phyloP scores from a whole-genome alignment of 805 yeast genomes.

The Metschnikowia orientalis region DNA sequence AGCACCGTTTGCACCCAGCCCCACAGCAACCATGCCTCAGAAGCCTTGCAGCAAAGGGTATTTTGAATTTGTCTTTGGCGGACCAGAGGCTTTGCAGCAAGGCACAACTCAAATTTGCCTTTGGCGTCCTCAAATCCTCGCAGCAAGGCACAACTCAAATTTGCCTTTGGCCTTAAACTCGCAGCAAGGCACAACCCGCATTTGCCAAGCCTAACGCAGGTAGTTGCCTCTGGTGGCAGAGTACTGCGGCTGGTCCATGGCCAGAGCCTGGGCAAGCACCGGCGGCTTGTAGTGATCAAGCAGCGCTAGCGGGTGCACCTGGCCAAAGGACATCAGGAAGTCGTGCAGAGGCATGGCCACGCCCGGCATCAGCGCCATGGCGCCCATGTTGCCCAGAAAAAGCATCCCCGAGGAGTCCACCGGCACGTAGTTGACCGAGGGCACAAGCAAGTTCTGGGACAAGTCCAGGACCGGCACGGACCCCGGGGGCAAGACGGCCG shows the following conservation, averaged over 20 bases:
- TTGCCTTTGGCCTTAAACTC: too few relatives aligned
- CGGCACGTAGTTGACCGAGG: constrained; percentile 11
- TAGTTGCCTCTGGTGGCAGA: too few relatives aligned
- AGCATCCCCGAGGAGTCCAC: constrained; percentile 15
- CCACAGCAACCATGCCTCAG: too few relatives aligned
- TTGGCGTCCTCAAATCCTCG: too few relatives aligned
- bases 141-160: too few relatives aligned
- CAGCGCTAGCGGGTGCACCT: constrained; percentile 8
- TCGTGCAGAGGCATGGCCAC: constrained; percentile 11
- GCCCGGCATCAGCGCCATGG: constrained; percentile 1
- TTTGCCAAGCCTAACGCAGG: too few relatives aligned
- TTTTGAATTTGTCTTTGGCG: too few relatives aligned
- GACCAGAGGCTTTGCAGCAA: too few relatives aligned
- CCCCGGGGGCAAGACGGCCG: background rate
- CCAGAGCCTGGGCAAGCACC: constrained; percentile 1
- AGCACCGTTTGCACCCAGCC: too few relatives aligned
- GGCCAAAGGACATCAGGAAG: constrained; percentile 11
- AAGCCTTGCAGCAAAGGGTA: too few relatives aligned
- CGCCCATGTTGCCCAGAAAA: constrained; percentile 2
- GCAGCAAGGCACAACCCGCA: too few relatives aligned
- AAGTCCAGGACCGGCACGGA: constrained; percentile 2
- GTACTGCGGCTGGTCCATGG: constrained; percentile 13
- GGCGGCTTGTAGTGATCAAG: constrained; percentile 13
- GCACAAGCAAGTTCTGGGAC: constrained; percentile 9
- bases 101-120: too few relatives aligned